Percentiles rank a stretch among this genome's conserved stretches.
Conservation (phyloP, 495 filamentous ascomycete genomes). For the Lindgomyces ingoldianus region DNA sequence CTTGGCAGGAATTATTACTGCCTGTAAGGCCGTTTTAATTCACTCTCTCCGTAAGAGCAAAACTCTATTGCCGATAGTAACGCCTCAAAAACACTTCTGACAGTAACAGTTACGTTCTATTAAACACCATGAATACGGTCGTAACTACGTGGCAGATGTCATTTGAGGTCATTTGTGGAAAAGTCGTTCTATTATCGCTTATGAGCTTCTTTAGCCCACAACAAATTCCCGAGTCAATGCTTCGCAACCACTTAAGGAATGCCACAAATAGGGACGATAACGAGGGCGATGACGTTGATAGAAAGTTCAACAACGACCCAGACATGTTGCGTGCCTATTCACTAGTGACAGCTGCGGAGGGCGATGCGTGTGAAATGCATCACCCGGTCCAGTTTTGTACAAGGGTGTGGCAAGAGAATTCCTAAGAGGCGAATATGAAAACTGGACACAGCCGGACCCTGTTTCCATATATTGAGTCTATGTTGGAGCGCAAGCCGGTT, state of each 20-base stretch:
- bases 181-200: too few species aligned
- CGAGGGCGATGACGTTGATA: conserved; percentile 2
- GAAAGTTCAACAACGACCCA: conserved; percentile 35
- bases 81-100: too few species aligned
- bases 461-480: conserved; percentile 11
- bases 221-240: conserved; percentile 36
- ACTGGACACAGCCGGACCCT: conserved; percentile 11
- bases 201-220: conserved; percentile 36
- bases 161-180: too few species aligned
- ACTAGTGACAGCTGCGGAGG: conserved; percentile 31
- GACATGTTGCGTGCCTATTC: too few species aligned
- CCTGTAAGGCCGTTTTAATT: too few species aligned
- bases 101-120: too few species aligned
- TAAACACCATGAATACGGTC: too few species aligned
- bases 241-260: conserved; percentile 7
- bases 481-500: not conserved
- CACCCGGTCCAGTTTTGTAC: not conserved
- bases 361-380: conserved; percentile 10
- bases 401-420: conserved; percentile 3
- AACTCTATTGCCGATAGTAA: too few species aligned
- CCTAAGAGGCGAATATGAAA: conserved; percentile 10
- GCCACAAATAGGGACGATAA: not conserved
- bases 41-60: too few species aligned
- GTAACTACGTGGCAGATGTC: too few species aligned
- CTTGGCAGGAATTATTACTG: too few species aligned